Conservation (phyloP, 116 monocot genomes). For the Iris pallida region DNA sequence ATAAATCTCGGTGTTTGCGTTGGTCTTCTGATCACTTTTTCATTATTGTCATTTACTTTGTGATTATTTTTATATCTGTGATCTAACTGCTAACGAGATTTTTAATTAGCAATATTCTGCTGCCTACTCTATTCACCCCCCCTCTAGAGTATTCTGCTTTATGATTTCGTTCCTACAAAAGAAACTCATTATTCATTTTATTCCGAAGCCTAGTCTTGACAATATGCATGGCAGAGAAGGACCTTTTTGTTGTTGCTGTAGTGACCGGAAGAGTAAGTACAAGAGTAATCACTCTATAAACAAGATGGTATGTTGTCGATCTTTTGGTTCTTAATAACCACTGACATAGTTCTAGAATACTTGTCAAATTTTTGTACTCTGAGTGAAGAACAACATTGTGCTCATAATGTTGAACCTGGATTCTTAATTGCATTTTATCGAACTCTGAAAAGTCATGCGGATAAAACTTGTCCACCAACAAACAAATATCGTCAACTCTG, state of each 20-base stretch:
- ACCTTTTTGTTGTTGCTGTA: not conserved
- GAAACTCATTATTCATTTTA: too few species aligned
- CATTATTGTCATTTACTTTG: too few species aligned
- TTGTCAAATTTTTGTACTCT: not conserved
- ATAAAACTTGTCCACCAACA: constrained; percentile 19
- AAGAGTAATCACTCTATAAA: constrained; percentile 12
- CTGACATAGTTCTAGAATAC: constrained; percentile 8
- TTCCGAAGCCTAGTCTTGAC: constrained; percentile 10
- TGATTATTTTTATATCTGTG: too few species aligned
- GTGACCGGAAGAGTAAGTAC: constrained; percentile 11
- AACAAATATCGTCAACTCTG: constrained; percentile 7
- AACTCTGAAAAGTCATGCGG: constrained; percentile 11
- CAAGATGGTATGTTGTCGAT: not conserved
- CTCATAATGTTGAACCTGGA: constrained; percentile 8
- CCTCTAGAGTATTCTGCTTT: too few species aligned
- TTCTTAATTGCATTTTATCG: constrained; percentile 7
- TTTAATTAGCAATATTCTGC: too few species aligned
- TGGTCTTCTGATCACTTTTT: too few species aligned
- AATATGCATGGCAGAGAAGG: constrained; percentile 23
- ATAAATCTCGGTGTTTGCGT: too few species aligned
- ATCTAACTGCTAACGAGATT: too few species aligned
- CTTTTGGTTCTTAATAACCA: constrained; percentile 6
- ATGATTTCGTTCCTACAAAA: too few species aligned
- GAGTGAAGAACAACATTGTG: not conserved
- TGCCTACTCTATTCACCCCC: too few species aligned